A percentile compares a stretch with the other conserved stretches of the same genome.
Evolutionary conservation across 768 basidiomycete genomes (phyloP).

Genomic region (Tricholoma sp.): DNA sequence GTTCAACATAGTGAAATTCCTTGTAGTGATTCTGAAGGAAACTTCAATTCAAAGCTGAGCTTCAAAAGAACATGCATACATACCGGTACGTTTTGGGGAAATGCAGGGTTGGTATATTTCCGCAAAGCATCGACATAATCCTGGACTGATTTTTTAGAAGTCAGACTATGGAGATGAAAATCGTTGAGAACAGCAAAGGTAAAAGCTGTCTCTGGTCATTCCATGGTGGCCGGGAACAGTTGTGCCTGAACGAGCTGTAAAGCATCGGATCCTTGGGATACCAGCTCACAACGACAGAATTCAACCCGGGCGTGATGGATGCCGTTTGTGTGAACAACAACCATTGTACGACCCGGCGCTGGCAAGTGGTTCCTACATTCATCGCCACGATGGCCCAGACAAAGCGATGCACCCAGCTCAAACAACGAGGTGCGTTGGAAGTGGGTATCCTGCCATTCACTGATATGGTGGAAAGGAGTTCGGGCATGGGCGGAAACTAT

Average conservation of each 20-base stretch:
- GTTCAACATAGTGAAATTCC: conserved; percentile 15
- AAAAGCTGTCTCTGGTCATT: conserved; percentile 12
- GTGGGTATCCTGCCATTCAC: too few species aligned
- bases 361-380: too few species aligned
- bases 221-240: conserved; percentile 13
- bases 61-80: conserved; percentile 2
- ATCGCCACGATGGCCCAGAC: too few species aligned
- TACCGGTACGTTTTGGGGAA: conserved; percentile 18
- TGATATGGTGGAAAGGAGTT: background rate
- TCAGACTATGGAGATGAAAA: conserved; percentile 25
- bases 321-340: background rate
- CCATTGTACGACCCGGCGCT: too few species aligned
- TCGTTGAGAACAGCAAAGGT: conserved; percentile 16
- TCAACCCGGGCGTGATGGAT: background rate
- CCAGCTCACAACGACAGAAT: background rate
- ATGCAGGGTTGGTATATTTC: conserved; percentile 16
- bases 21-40: conserved; percentile 16
- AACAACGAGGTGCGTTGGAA: too few species aligned
- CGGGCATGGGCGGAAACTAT: background rate
- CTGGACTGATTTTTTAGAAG: conserved; percentile 26
- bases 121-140: conserved; percentile 22
- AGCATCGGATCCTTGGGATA: background rate
- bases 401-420: too few species aligned
- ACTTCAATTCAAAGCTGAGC: background rate
- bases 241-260: background rate